Base-by-base conservation (phyloP, 768 basidiomycete genomes). In the Mrakia frigida region DNA sequence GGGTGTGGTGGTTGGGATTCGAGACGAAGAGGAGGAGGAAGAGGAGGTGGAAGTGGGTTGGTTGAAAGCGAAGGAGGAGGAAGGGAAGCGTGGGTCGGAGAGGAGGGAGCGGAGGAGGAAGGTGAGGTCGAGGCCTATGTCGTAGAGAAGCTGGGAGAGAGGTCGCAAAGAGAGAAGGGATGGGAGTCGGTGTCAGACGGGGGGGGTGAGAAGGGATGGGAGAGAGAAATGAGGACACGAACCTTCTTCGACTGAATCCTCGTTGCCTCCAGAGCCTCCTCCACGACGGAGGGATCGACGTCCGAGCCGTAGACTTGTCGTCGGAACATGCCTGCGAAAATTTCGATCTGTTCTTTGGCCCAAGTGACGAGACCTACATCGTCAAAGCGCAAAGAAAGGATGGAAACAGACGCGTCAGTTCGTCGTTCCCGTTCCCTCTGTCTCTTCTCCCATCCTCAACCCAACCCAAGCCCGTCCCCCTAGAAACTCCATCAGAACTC, bases 61-160 rank as follows among this genome's bases (percentile, higher is more conserved):
- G 43, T 21, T 21, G 63, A 31, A 69, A 10, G 67, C 23, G 39
- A 39, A 50, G 52, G 50, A 50, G 33, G 50, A 37, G 33, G 50
- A 33, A 7, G 50, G 50, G 53, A 56, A 37, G 53, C 31, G 37
- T 21, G 70, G 35, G 46, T 72, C 23, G 53, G 35, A 35, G 23
- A 72, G 74, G 2, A 82, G 76, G 13, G 81, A 81, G 46, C 92
- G 89, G n/a, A 98, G 86, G n/a, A 96, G 86, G 85, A 91, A 94
- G 33, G 91, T 90, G 82, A 98, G 97, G 84, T 97, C 95, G 50
- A 98, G 88, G 2, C 95, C 95, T 81, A 90, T 93, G 80, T 98
- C 95, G 85, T 93, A 90, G 9, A 98, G 86, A 23, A 96, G 88
- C 91, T 93, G 79, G 23, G 31, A 35, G 23, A 37, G 56, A 73